Evolutionary conservation across 129 eudicot species (phyloP), one percentile per base, ranked within the genome.

Genomic region (Cynara cardunculus): DNA sequence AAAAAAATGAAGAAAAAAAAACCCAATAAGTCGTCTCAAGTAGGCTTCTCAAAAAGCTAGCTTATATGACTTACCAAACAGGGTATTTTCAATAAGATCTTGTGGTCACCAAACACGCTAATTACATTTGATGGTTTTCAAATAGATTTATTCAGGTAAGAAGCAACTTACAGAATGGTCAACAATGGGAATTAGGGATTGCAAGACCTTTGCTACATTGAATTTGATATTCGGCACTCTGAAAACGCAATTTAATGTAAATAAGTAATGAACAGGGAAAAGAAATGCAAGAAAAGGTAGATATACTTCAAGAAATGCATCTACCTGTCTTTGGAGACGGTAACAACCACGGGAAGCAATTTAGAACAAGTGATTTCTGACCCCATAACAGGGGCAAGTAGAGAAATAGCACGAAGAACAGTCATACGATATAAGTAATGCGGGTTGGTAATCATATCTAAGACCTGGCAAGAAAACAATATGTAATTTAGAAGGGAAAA

Each of bases 341-440:
- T 84, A 41, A 84, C 86, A 27, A 94, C 80, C 75, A 94, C 95
- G n/a, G 98, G 98, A 83, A 94, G 90, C 91, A 94, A 69, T 72
- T 91, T 87, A 18, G 97, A 89, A 84, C 97, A 94, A n/a, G 98
- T 94, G 25, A 91, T 91, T 83, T 94, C 97, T 13, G 98, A 83
- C 26, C 98, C 98, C 95, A 91, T 81, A 49, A 94, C 98, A 71
- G 98, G 98, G 69, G 98, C 98, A 74, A 94, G 97, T 30, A 94
- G 85, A 31, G 95, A 88, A 79, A 91, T 83, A 75, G 98, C 90
- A 28, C 90, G 90, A 82, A 94, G 87, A 44, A 94, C 88, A 7
- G 95, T 91, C 98, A 91, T 94, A 28, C 98, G 90, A 39, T 94
- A 92, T 82, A 94, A 78, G 70, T 94, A 94, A 79, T 94, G 97